Evolutionary conservation across 2,329 filamentous ascomycete species (phyloP).

Genomic region (Chrysoporthe deuterocubensis): DNA sequence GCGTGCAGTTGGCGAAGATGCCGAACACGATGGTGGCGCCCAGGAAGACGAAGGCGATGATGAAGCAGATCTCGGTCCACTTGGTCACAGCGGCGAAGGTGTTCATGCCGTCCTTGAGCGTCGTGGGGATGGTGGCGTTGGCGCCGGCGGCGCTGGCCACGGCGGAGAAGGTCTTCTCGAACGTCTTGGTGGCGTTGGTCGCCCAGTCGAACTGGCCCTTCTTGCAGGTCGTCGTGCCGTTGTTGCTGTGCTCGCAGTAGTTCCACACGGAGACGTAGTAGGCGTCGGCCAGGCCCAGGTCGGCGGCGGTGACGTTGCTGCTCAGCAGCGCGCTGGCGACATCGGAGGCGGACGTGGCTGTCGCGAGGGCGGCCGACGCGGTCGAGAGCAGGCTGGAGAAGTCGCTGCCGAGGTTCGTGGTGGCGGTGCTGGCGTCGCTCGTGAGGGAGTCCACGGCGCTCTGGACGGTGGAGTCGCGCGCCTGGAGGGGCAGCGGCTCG

Average conservation of each 20-base stretch:
- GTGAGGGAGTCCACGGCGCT: slow-evolving; percentile 4
- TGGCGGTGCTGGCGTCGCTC: slow-evolving; percentile 12
- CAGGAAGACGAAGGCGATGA: slow-evolving; percentile 73
- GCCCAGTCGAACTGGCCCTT: slow-evolving; percentile 77
- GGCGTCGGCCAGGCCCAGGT: slow-evolving; percentile 69
- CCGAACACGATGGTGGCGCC: slow-evolving; percentile 75
- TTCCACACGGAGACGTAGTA: slow-evolving; percentile 88
- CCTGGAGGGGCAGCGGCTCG: slow-evolving; percentile 24
- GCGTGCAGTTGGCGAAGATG: slow-evolving; percentile 80
- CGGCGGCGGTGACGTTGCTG: slow-evolving; percentile 59
- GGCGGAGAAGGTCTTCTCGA: slow-evolving; percentile 56
- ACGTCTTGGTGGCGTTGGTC: slow-evolving; percentile 70
- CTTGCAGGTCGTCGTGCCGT: slow-evolving; percentile 68
- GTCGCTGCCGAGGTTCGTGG: slow-evolving; percentile 8
- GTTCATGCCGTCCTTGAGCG: slow-evolving; percentile 69
- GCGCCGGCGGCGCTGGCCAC: slow-evolving; percentile 53
- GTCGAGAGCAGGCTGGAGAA: slow-evolving; percentile 12
- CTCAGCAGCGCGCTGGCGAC: not conserved
- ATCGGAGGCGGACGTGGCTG: slow-evolving; percentile 15
- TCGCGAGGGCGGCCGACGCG: slow-evolving; percentile 16
- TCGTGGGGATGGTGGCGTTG: slow-evolving; percentile 68
- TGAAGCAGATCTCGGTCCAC: slow-evolving; percentile 84
- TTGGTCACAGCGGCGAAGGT: slow-evolving; percentile 74
- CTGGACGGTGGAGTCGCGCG: slow-evolving; percentile 32
- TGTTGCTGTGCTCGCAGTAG: slow-evolving; percentile 72